phyloP scores from a whole-genome alignment of 345 rosid species.

The Dipteronia dyeriana region DNA sequence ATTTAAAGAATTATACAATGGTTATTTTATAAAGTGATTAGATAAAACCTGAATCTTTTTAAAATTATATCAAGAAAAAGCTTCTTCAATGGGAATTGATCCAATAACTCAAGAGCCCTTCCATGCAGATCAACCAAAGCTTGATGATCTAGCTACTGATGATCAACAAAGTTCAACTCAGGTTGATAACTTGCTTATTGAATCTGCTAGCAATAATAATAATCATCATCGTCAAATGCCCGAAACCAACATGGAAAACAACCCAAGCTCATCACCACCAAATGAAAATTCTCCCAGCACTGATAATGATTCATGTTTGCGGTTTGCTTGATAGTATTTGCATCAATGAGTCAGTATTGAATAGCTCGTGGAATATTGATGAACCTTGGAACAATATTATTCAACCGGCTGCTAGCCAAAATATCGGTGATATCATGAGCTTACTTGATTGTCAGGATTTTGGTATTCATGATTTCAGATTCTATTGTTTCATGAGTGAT shows the following conservation, averaged over 20 bases:
- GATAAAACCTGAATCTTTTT: no score
- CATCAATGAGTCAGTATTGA: constrained; percentile 55
- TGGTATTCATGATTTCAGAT: constrained; percentile 80
- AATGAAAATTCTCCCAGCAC: constrained; percentile 32
- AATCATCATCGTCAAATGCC: not conserved
- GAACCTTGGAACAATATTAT: constrained; percentile 36
- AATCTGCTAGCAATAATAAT: not conserved
- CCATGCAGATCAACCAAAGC: constrained; percentile 20
- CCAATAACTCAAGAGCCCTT: constrained; percentile 75
- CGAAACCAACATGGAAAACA: constrained; percentile 30
- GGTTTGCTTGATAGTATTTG: constrained; percentile 40
- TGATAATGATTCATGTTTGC: constrained; percentile 19
- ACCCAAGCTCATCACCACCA: constrained; percentile 28
- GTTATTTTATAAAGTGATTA: no score
- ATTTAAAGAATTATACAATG: no score
- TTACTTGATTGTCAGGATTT: constrained; percentile 78
- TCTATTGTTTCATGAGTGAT: constrained; percentile 42
- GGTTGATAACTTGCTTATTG: constrained; percentile 15
- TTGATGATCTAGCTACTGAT: no score
- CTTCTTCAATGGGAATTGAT: constrained; percentile 91
- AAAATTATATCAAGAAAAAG: constrained; percentile 80
- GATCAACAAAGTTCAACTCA: constrained; percentile 11
- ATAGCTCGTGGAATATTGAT: constrained; percentile 63
- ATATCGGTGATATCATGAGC: not conserved
- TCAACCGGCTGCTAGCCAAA: constrained; percentile 7